Evolutionary conservation across 1,284 basidiomycete species (phyloP).

Genomic region (Cutaneotrichosporon daszewskae): DNA sequence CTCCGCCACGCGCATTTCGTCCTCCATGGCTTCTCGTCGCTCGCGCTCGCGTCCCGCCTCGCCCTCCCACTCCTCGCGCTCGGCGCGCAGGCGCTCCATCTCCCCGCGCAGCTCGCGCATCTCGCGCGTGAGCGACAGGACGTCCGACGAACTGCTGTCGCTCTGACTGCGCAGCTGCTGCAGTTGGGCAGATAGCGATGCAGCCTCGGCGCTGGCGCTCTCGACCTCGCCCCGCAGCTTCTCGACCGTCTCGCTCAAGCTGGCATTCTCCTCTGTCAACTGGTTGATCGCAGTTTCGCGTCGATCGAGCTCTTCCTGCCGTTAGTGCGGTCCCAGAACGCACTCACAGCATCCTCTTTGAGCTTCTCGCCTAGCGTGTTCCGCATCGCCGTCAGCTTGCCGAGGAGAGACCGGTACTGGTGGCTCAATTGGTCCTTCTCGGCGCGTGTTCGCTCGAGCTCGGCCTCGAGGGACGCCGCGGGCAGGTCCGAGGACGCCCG

Average conservation of each 20-base stretch:
- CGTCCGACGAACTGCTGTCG: conserved; percentile 61
- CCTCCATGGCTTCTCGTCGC: conserved; percentile 61
- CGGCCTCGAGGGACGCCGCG: conserved; percentile 17
- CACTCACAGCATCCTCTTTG: conserved; percentile 80
- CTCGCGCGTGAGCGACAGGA: conserved; percentile 67
- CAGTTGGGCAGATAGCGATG: conserved; percentile 63
- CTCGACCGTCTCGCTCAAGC: conserved; percentile 62
- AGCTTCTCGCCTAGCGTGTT: conserved; percentile 89
- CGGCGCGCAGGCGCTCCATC: conserved; percentile 73
- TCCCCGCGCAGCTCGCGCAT: conserved; percentile 73
- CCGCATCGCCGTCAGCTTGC: conserved; percentile 88
- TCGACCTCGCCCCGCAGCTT: conserved; percentile 73
- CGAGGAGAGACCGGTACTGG: conserved; percentile 80
- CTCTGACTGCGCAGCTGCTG: conserved; percentile 50
- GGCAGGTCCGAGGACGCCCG: conserved; percentile 12
- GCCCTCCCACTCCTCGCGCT: conserved; percentile 82
- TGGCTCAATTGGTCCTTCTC: conserved; percentile 79
- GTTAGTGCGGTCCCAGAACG: conserved; percentile 2
- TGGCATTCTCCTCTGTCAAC: conserved; percentile 67
- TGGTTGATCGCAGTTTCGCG: conserved; percentile 73
- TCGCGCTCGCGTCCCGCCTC: conserved; percentile 69
- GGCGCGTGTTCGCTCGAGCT: conserved; percentile 50
- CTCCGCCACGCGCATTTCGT: conserved; percentile 56
- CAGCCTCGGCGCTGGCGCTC: conserved; percentile 64
- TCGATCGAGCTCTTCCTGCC: conserved; percentile 89